Percentiles rank a stretch among this genome's conserved stretches.
Conservation (phyloP, 2,329 filamentous ascomycete species). For the Penicillium sp. region DNA sequence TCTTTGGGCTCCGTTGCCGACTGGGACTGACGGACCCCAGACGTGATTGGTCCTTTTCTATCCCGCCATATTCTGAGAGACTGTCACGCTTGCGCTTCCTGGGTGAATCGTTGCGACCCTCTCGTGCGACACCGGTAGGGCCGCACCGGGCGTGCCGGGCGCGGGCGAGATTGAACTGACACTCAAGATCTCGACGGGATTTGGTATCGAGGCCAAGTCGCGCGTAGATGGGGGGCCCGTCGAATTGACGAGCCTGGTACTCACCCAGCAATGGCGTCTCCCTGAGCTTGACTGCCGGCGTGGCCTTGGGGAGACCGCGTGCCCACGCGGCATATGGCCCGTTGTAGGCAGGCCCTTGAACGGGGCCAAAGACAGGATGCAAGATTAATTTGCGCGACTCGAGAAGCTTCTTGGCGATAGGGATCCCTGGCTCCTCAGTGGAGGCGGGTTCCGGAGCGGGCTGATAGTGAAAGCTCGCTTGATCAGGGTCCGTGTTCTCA, state of each 20-base stretch:
- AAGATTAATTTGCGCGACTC: constrained; percentile 27
- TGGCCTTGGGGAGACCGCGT: constrained; percentile 18
- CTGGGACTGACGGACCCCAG: background rate
- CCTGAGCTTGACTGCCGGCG: constrained; percentile 17
- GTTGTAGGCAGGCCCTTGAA: constrained; percentile 36
- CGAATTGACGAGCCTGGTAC: constrained; percentile 27
- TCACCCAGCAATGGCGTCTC: constrained; percentile 22
- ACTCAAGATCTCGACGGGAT: constrained; percentile 13
- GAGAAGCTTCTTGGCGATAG: constrained; percentile 26
- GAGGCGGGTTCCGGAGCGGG: constrained; percentile 14
- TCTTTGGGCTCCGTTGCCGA: background rate
- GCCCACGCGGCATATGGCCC: constrained; percentile 40
- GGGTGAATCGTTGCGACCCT: background rate
- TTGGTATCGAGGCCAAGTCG: constrained; percentile 19
- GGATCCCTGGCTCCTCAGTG: constrained; percentile 21
- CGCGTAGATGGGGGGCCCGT: constrained; percentile 17
- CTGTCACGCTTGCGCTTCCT: background rate
- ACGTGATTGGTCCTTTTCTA: background rate
- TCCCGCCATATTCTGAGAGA: background rate
- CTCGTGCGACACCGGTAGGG: too few species aligned
- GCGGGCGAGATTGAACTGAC: constrained; percentile 22
- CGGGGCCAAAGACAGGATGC: constrained; percentile 35
- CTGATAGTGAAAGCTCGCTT: constrained; percentile 21
- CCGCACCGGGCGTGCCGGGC: constrained; percentile 24
- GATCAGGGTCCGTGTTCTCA: constrained; percentile 21